These are phyloP conservation scores for Tulasnella sp. DNA, from an alignment of 768 basidiomycete species.

Conservation along the genomic window DNA sequence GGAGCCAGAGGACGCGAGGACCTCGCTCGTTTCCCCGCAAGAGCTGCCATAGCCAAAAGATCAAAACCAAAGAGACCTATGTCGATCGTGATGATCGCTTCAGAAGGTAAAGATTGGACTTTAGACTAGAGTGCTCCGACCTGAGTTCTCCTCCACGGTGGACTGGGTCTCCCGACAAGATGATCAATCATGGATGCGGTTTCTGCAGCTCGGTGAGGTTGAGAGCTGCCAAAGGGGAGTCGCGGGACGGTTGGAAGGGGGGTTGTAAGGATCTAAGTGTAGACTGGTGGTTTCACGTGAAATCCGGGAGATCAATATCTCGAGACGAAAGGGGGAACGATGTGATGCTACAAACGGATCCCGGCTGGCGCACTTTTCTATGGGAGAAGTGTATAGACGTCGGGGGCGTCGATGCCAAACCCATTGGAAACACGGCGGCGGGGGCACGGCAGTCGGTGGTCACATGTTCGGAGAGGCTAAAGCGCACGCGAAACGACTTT, in stretches of 20 bases:
- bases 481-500: no score
- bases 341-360: no score
- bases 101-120: not conserved
- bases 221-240: not conserved
- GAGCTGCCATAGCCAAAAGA: conserved; percentile 87
- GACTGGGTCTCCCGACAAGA: conserved; percentile 71
- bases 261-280: not conserved
- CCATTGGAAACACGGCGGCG: no score
- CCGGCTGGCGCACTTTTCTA: no score
- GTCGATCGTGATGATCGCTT: not conserved
- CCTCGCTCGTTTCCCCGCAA: conserved; percentile 47
- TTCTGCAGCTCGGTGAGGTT: not conserved
- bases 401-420: no score
- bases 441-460: no score
- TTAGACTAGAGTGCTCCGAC: conserved; percentile 36
- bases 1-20: conserved; percentile 56
- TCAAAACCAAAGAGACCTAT: conserved; percentile 77
- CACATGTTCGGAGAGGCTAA: no score
- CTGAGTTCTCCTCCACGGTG: conserved; percentile 82
- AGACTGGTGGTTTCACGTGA: not conserved
- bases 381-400: no score
- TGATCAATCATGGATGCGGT: conserved; percentile 76
- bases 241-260: not conserved
- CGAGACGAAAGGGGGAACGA: no score
- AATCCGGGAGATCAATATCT: no score